Evolutionary conservation across 83 land plant species (phyloP).

Genomic region (Isoetes engelmannii): DNA sequence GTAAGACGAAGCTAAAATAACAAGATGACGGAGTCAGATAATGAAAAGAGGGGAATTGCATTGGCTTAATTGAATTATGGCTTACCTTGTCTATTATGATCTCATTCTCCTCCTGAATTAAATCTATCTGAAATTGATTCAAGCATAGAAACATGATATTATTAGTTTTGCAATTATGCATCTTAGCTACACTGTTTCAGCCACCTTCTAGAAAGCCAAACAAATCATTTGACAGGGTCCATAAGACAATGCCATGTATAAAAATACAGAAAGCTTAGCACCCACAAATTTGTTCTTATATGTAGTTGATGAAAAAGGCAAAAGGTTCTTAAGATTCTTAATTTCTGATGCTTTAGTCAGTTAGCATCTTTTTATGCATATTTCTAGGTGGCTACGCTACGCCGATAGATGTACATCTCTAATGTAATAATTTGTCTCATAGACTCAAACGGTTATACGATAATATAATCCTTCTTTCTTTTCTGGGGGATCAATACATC

Average conservation of each 20-base stretch:
- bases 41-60: neutral
- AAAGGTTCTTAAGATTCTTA: neutral
- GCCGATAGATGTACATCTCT: no score
- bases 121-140: constrained; percentile 16
- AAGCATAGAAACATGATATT: neutral
- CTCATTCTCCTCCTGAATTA: constrained; percentile 27
- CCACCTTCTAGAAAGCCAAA: neutral
- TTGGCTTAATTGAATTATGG: neutral
- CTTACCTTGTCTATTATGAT: constrained; percentile 20
- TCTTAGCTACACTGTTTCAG: neutral
- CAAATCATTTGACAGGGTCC: neutral
- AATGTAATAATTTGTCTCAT: no score
- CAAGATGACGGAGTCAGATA: neutral
- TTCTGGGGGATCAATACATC: no score
- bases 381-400: no score
- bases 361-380: no score
- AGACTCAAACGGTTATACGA: no score
- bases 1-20: constrained; percentile 54
- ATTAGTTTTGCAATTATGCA: neutral
- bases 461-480: no score
- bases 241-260: neutral
- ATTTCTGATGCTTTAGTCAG: no score
- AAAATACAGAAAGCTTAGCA: neutral
- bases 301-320: neutral
- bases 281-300: neutral